Evolutionary conservation across 2,329 filamentous ascomycete species (phyloP).

Genomic region (Botrytis paeoniae): DNA sequence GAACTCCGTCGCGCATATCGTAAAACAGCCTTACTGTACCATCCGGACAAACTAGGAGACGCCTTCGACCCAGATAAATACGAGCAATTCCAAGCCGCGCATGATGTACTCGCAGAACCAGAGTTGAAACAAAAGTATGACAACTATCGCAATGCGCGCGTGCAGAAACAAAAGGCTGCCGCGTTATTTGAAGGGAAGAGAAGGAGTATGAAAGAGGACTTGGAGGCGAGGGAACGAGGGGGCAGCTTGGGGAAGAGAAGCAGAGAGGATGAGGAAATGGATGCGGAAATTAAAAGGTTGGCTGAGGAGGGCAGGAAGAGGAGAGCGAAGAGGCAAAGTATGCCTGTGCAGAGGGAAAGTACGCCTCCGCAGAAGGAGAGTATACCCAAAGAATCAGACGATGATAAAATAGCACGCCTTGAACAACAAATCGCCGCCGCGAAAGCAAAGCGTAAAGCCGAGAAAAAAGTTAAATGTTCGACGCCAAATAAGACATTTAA

Average conservation of each 20-base stretch:
- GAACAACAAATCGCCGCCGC: constrained; percentile 45
- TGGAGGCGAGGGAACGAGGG: constrained; percentile 71
- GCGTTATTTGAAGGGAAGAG: constrained; percentile 71
- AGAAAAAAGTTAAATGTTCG: constrained; percentile 39
- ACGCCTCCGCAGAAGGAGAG: constrained; percentile 43
- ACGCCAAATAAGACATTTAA: constrained; percentile 16
- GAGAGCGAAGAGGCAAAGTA: constrained; percentile 48
- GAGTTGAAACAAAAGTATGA: constrained; percentile 76
- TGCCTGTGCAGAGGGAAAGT: constrained; percentile 18
- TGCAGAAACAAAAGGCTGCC: constrained; percentile 67
- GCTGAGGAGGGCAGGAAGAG: constrained; percentile 52
- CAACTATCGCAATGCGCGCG: constrained; percentile 65
- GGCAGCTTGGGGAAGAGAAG: constrained; percentile 54
- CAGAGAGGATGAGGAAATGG: constrained; percentile 49
- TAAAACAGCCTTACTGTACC: constrained; percentile 81
- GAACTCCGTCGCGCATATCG: constrained; percentile 62
- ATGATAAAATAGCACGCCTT: constrained; percentile 45
- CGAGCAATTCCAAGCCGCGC: constrained; percentile 80
- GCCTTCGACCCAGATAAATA: constrained; percentile 77
- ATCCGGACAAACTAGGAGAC: constrained; percentile 84
- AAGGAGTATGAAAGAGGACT: constrained; percentile 77
- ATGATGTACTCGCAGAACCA: constrained; percentile 74
- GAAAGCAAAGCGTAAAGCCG: constrained; percentile 38
- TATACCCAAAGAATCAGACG: constrained; percentile 37
- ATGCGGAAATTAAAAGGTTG: constrained; percentile 51